Base-by-base conservation (phyloP, 495 filamentous ascomycete species). In the Lasiosphaeris hirsuta region DNA sequence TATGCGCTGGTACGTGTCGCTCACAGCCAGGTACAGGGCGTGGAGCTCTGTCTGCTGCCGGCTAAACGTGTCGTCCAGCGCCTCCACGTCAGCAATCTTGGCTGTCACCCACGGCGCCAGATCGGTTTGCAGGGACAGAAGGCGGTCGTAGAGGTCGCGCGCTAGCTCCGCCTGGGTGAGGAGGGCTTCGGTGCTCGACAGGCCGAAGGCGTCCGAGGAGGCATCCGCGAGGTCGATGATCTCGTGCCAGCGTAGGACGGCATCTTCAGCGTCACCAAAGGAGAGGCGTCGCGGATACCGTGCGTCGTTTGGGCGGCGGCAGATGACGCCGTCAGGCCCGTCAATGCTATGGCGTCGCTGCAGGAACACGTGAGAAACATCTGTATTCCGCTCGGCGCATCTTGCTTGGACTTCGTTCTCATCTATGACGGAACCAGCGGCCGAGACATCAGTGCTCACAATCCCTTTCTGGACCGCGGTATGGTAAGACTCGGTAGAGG, bases 241-340 rank as follows among this genome's bases (percentile, higher is more conserved):
- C 40, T 79, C 76, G n/a, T 80, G 70, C 88, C 90, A 94, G 18
- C 68, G 73, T n/a, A 96, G 77, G 3, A 96, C 71, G 34, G 87
- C 91, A 57, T 96, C 90, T 69, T 95, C 90, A n/a, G 92, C 92
- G 41, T 84, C 80, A 59, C 87, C 89, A 67, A 97, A 97, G 4
- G 90, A 96, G 56, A 97, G 76, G 50, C 91, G 88, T 5, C 91
- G 84, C 0, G 92, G 84, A 81, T 85, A 95, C 53, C 80, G 80
- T 13, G 78, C 76, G 43, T 88, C 81, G 52, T 81, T 75, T 67
- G 7, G 68, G 61, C 10, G 73, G 62, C 42, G 65, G 55, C 2
- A 64, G 63, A 37, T 57, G 15, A 52, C 63, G 54, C 10, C 10
- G 51, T 54, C 72, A 57, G 71, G 63, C 53, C 59, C 73, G 64